Percentiles rank a stretch among this genome's conserved stretches.
Conservation (phyloP, 73 alveolate species). For the Symbiodinium pilosum region DNA sequence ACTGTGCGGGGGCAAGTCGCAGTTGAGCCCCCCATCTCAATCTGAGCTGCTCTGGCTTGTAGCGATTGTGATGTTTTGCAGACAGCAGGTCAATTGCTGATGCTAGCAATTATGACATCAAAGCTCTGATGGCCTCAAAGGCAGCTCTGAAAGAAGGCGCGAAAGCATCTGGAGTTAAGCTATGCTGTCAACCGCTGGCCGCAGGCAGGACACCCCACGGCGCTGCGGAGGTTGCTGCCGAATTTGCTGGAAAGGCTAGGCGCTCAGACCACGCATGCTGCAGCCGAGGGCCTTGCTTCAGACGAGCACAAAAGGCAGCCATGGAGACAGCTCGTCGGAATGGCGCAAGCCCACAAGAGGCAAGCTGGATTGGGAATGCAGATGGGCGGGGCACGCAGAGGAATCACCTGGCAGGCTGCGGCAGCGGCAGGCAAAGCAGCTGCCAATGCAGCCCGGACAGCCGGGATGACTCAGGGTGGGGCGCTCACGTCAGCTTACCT, state of each 20-base stretch:
- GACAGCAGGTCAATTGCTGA: neutral
- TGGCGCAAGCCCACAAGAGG: slow-evolving; percentile 3
- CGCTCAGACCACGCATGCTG: no score
- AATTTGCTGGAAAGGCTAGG: neutral
- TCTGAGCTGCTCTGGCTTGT: neutral
- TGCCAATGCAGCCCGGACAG: slow-evolving; percentile 4
- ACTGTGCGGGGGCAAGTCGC: neutral
- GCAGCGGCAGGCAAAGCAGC: slow-evolving; percentile 19
- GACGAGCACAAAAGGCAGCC: neutral
- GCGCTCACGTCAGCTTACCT: neutral
- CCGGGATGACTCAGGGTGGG: neutral
- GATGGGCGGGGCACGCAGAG: no score
- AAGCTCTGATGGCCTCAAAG: slow-evolving; percentile 5
- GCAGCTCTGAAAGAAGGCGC: neutral
- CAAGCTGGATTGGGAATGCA: no score
- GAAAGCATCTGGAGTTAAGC: neutral
- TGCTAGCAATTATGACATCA: slow-evolving; percentile 20
- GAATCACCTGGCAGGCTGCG: neutral
- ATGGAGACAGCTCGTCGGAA: neutral
- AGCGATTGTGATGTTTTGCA: neutral
- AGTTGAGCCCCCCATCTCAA: neutral
- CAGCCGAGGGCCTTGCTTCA: neutral
- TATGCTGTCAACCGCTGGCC: neutral
- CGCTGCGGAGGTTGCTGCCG: slow-evolving; percentile 8
- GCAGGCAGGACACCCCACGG: slow-evolving; percentile 7